Conservation (phyloP, 2,329 filamentous ascomycete genomes). For the Talaromyces sp. region DNA sequence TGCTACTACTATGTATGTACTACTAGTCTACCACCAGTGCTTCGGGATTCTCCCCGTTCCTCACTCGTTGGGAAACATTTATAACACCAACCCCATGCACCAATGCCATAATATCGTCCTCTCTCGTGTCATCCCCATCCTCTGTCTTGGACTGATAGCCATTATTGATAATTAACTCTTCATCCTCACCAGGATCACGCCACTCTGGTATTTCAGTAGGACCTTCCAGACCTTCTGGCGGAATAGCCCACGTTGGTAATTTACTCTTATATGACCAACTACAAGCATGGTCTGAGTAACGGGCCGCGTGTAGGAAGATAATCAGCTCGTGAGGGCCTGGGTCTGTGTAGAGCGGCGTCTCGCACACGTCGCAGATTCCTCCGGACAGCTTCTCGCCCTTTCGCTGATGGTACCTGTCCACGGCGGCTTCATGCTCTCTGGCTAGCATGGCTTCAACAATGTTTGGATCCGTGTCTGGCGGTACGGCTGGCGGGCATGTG, state of each 20-base stretch:
- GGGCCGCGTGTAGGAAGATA: slow-evolving; percentile 87
- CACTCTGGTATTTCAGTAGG: slow-evolving; percentile 60
- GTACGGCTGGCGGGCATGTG: slow-evolving; percentile 33
- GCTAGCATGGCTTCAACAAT: slow-evolving; percentile 38
- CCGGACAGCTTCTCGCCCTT: slow-evolving; percentile 94
- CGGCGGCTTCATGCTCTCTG: slow-evolving; percentile 68
- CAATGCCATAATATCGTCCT: slow-evolving; percentile 23
- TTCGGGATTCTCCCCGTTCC: slow-evolving; percentile 7
- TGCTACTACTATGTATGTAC: not conserved
- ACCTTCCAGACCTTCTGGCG: slow-evolving; percentile 67
- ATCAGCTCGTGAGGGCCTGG: slow-evolving; percentile 85
- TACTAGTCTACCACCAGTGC: not conserved
- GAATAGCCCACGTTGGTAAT: slow-evolving; percentile 81
- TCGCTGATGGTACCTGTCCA: slow-evolving; percentile 81
- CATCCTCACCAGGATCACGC: slow-evolving; percentile 32
- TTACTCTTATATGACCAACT: slow-evolving; percentile 83
- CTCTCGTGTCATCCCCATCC: slow-evolving; percentile 14
- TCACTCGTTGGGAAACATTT: slow-evolving; percentile 21
- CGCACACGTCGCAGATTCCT: slow-evolving; percentile 71
- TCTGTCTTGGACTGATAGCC: slow-evolving; percentile 25
- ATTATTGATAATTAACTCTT: slow-evolving; percentile 37
- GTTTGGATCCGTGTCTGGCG: slow-evolving; percentile 31
- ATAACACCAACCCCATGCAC: slow-evolving; percentile 32
- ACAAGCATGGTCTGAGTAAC: slow-evolving; percentile 79
- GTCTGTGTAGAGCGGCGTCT: slow-evolving; percentile 88